Percentiles rank a stretch among this genome's conserved stretches.
phyloP scores from a whole-genome alignment of 2,329 filamentous ascomycete species.

The Achaetomium macrosporum region DNA sequence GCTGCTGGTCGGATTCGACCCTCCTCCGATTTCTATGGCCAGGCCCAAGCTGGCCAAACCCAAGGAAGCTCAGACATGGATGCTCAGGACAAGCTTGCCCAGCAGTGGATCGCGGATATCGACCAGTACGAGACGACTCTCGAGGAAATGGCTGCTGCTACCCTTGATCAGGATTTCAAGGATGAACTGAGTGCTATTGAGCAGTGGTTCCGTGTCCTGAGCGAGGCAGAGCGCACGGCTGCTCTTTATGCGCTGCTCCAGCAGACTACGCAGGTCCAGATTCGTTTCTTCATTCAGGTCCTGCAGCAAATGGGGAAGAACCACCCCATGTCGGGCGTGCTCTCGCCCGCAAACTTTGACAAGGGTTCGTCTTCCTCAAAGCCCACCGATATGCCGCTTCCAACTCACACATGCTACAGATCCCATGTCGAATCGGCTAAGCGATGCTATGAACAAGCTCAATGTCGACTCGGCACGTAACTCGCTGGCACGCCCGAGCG shows the following conservation, averaged over 20 bases:
- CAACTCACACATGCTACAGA: constrained; percentile 48
- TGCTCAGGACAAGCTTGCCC: constrained; percentile 84
- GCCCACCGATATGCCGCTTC: not conserved
- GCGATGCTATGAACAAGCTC: constrained; percentile 93
- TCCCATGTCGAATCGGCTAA: constrained; percentile 93
- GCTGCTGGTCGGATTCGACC: constrained; percentile 75
- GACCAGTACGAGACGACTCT: constrained; percentile 98
- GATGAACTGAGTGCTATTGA: constrained; percentile 98
- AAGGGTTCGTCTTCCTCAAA: constrained; percentile 59
- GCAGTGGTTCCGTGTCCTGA: constrained; percentile 97
- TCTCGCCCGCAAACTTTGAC: constrained; percentile 94
- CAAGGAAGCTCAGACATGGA: constrained; percentile 68
- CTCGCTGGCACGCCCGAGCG: constrained; percentile 74
- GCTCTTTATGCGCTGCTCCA: constrained; percentile 92
- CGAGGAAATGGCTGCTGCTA: constrained; percentile 97
- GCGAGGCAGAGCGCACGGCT: constrained; percentile 92
- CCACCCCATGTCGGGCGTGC: constrained; percentile 90
- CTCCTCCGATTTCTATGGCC: constrained; percentile 90
- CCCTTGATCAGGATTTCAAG: constrained; percentile 99
- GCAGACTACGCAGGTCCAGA: constrained; percentile 98
- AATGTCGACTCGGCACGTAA: constrained; percentile 82
- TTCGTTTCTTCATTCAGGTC: constrained; percentile 98
- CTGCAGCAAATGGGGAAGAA: constrained; percentile 98
- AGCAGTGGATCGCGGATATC: constrained; percentile 98
- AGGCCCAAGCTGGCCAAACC: constrained; percentile 60